Percentiles rank a stretch among this genome's conserved stretches.
These are phyloP conservation scores for Aspergillus sp. DNA, from an alignment of 2,329 filamentous ascomycete species.

Conservation along the genomic window DNA sequence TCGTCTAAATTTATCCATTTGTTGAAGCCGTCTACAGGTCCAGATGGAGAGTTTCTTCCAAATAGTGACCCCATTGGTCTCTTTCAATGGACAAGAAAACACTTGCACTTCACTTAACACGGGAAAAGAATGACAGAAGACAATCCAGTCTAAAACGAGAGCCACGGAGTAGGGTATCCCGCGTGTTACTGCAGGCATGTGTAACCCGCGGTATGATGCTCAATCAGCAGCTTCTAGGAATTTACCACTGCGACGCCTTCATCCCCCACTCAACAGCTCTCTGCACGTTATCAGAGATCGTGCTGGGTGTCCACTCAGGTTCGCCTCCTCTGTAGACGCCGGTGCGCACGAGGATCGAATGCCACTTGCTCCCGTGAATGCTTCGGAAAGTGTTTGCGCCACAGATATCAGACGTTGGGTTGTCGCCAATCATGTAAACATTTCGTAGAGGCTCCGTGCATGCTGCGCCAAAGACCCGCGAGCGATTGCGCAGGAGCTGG, in stretches of 20 bases:
- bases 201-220: no score
- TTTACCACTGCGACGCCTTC: conserved; percentile 41
- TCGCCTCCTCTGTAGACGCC: conserved; percentile 60
- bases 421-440: conserved; percentile 94
- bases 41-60: no score
- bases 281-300: conserved; percentile 64
- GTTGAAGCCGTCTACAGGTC: no score
- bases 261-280: conserved; percentile 72
- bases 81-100: no score
- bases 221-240: neutral
- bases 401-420: conserved; percentile 79
- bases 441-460: conserved; percentile 48
- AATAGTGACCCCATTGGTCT: no score
- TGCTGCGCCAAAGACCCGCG: conserved; percentile 36
- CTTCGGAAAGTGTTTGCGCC: conserved; percentile 73
- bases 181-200: no score
- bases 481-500: conserved; percentile 56
- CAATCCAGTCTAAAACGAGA: no score
- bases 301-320: conserved; percentile 55
- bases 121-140: no score
- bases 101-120: no score
- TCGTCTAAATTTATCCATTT: no score
- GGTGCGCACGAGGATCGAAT: conserved; percentile 67
- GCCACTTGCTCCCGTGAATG: conserved; percentile 62
- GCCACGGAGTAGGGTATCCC: no score